Conservation (phyloP, 1,139 yeast species). For the Scheffersomyces stambukii region DNA sequence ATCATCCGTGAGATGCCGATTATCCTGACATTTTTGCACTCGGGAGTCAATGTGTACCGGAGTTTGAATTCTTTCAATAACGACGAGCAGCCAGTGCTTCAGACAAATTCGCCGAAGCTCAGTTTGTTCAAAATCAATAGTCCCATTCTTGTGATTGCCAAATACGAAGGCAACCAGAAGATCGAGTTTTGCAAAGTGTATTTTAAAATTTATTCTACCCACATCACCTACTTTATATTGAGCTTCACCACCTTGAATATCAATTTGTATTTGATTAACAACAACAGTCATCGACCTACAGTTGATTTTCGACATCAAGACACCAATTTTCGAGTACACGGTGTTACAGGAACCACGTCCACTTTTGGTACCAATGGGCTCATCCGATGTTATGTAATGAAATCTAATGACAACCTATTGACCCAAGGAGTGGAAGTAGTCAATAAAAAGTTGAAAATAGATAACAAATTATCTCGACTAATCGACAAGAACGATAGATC, state of each 20-base stretch:
- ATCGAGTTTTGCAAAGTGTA: slow-evolving; percentile 28
- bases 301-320: slow-evolving; percentile 27
- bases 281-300: slow-evolving; percentile 32
- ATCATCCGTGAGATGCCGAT: slow-evolving; percentile 24
- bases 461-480: slow-evolving; percentile 8
- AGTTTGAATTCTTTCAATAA: slow-evolving; percentile 2
- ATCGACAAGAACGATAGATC: slow-evolving; percentile 9
- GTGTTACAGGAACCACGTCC: slow-evolving; percentile 36
- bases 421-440: slow-evolving; percentile 18
- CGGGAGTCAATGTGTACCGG: slow-evolving; percentile 16
- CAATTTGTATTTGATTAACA: slow-evolving; percentile 17
- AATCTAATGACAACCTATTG: slow-evolving; percentile 17
- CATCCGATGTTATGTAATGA: slow-evolving; percentile 24
- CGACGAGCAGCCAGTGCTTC: slow-evolving; percentile 19
- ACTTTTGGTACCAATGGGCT: slow-evolving; percentile 33
- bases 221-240: slow-evolving; percentile 33
- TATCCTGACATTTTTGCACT: slow-evolving; percentile 24
- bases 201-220: slow-evolving; percentile 27
- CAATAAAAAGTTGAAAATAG: slow-evolving; percentile 5
- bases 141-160: slow-evolving; percentile 29
- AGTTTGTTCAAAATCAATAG: slow-evolving; percentile 29
- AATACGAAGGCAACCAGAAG: slow-evolving; percentile 12
- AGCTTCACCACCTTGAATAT: slow-evolving; percentile 16
- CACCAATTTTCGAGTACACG: slow-evolving; percentile 30
- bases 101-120: slow-evolving; percentile 20